Evolutionary conservation across 1,284 basidiomycete species (phyloP).

Genomic region (Fomitopsis pinicola): DNA sequence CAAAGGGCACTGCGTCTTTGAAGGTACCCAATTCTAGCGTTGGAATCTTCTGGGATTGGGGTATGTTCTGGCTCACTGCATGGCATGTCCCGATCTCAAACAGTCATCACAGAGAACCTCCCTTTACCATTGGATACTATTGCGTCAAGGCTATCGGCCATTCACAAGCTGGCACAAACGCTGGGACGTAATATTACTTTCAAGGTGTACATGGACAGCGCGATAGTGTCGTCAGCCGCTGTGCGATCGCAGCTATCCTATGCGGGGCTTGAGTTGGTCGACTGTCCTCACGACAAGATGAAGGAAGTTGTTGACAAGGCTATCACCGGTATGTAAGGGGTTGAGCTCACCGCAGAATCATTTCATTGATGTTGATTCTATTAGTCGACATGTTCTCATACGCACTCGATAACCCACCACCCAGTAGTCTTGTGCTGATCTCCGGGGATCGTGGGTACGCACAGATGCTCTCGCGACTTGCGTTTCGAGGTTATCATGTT

Average conservation of each 20-base stretch:
- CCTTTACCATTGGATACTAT: not conserved
- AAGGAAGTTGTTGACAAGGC: not conserved
- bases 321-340: not conserved
- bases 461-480: not conserved
- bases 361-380: no score
- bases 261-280: not conserved
- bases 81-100: not conserved
- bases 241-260: not conserved
- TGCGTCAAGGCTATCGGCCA: not conserved
- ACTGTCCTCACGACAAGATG: not conserved
- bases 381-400: not conserved
- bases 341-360: not conserved
- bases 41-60: not conserved
- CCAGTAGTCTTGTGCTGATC: not conserved
- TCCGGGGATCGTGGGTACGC: not conserved
- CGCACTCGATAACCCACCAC: not conserved
- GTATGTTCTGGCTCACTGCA: not conserved
- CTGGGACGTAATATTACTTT: not conserved
- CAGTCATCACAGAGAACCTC: not conserved
- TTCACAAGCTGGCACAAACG: not conserved
- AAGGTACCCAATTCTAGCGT: not conserved
- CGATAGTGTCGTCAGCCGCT: not conserved
- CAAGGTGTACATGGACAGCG: not conserved
- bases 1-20: no score
- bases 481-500: not conserved